Conservation (phyloP, 257 asterid genomes). For the Nicotiana otophora region DNA sequence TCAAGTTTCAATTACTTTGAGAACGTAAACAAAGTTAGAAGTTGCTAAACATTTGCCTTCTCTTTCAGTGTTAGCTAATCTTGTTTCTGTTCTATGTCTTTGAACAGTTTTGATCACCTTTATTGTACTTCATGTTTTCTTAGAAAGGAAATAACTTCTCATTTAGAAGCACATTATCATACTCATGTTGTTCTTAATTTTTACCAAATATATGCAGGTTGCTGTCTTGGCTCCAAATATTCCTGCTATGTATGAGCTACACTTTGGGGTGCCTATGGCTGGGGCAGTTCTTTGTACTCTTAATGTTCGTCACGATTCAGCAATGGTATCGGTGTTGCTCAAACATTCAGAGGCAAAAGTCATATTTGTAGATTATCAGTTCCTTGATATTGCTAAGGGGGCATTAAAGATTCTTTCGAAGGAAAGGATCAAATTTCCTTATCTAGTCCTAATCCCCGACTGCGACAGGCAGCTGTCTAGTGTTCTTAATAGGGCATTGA, state of each 20-base stretch:
- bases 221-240: constrained; percentile 9
- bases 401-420: not conserved
- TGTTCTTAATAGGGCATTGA: not conserved
- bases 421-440: not conserved
- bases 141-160: not conserved
- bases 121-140: not conserved
- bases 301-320: not conserved
- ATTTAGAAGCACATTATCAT: not conserved
- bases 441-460: not conserved
- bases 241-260: not conserved
- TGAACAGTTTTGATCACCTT: not conserved
- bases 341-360: constrained; percentile 4
- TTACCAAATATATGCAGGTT: not conserved
- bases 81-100: not conserved
- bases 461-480: not conserved
- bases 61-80: not conserved
- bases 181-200: not conserved
- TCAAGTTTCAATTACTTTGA: not conserved
- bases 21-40: not conserved
- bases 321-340: constrained; percentile 1
- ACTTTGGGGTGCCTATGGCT: constrained; percentile 8
- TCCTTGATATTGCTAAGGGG: not conserved
- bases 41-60: not conserved
- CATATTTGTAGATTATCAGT: constrained; percentile 1
- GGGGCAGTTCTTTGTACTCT: constrained; percentile 4